Evolutionary conservation across 2,329 filamentous ascomycete genomes (phyloP), one percentile per base, ranked within the genome.

Genomic region (Sporothrix globosa): DNA sequence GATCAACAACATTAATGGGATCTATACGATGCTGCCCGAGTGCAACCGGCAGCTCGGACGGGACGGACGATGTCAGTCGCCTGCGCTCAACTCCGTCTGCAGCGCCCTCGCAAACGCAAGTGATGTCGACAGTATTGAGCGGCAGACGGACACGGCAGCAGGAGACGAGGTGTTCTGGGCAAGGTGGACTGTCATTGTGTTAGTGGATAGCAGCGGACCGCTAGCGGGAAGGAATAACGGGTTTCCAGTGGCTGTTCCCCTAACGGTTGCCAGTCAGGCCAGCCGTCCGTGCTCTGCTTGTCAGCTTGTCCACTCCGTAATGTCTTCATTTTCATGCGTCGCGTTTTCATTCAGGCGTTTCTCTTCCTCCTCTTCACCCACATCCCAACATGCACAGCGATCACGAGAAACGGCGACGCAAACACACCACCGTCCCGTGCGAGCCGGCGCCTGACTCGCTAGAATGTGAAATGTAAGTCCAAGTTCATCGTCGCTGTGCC

Each of bases 391-490:
- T 68, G 66, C 66, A 56, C n/a, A n/a, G 10, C 21, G 52, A 30
- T 19, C 65, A 54, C 50, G 30, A 67, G 52, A 68, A 11, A 41
- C 67, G 44, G 53, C 58, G 70, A 30, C 67, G 60, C 19, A 54
- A 68, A 21, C 24, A 34, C 17, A n/a, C 52, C 69, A 17, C 48
- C n/a, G n/a, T 71, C 58, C 30, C 52, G 11, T 39, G n/a, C 17
- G 50, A 39, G 4, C 66, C 66, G 6, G 1, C 24, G 10, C 58
- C 50, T 0, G 58, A 60, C 58, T 44, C 67, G 10, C 30, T 21
- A 13, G 65, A 68, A 34, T 44, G 48, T 19, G 24, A 54, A 17
- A 56, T 68, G 69, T 68, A 48, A 3, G 69, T 63, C 13, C 21
- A 14, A 6, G 2, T 1, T 4, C 34, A 34, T 13, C 41, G 11